Evolutionary conservation across 139 green algal species (phyloP).

Genomic region (Picochlorum sp.): DNA sequence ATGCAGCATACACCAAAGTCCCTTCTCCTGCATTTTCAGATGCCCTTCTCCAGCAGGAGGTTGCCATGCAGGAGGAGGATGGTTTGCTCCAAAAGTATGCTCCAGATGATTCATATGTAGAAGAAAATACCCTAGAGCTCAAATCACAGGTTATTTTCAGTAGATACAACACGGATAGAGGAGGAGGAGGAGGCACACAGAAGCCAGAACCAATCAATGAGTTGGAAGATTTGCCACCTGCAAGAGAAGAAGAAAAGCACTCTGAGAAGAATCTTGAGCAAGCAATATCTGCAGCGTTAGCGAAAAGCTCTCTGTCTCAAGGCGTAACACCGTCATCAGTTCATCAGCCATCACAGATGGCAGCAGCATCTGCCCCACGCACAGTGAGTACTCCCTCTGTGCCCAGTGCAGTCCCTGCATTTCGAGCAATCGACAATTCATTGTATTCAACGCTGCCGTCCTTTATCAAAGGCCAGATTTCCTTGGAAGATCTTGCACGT

Average conservation of each 20-base stretch:
- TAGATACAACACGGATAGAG: background rate
- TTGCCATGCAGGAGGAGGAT: background rate
- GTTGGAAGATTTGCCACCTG: too few relatives aligned
- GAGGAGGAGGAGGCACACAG: background rate
- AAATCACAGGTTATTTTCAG: slow-evolving; percentile 16
- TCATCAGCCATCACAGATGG: too few relatives aligned
- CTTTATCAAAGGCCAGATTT: slow-evolving; percentile 24
- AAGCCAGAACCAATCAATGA: background rate
- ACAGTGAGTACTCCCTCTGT: background rate
- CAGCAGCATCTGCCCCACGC: too few relatives aligned
- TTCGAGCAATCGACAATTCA: background rate
- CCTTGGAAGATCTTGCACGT: slow-evolving; percentile 16
- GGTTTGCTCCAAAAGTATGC: background rate
- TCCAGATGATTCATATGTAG: background rate
- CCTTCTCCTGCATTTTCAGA: background rate
- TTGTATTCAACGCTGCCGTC: slow-evolving; percentile 19
- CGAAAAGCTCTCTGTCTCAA: background rate
- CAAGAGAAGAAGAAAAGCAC: background rate
- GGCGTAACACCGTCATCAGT: background rate
- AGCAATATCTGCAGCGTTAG: slow-evolving; percentile 24
- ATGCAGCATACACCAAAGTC: background rate
- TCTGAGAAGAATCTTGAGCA: slow-evolving; percentile 11
- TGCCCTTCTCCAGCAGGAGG: too few relatives aligned
- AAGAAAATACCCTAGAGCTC: slow-evolving; percentile 31
- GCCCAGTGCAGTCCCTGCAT: slow-evolving; percentile 8